Conservation (phyloP, 768 basidiomycete species). For the Boletus patriciae region DNA sequence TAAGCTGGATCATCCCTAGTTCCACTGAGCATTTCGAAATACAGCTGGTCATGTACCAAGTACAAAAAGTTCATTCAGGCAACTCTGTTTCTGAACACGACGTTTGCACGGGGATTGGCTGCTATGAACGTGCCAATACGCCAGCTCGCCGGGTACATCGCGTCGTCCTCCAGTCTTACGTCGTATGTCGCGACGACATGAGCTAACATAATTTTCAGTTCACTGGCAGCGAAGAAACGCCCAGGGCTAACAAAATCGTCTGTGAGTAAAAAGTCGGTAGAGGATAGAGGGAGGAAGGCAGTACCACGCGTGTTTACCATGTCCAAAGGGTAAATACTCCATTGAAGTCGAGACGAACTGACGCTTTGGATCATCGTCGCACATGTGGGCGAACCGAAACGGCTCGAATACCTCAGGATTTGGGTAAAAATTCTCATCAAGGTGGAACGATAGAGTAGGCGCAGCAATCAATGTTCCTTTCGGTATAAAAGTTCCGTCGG, state of each 20-base stretch:
- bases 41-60: too few species aligned
- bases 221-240: conserved; percentile 13
- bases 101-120: not conserved
- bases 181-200: conserved; percentile 13
- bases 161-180: not conserved
- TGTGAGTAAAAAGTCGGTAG: not conserved
- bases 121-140: not conserved
- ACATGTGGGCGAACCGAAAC: conserved; percentile 19
- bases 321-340: conserved; percentile 40
- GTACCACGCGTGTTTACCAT: conserved; percentile 19
- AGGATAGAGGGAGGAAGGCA: not conserved
- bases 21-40: too few species aligned
- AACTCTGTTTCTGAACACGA: not conserved
- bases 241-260: conserved; percentile 5
- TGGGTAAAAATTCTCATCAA: conserved; percentile 25
- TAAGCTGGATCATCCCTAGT: not conserved
- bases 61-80: not conserved
- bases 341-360: conserved; percentile 35
- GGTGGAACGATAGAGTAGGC: conserved; percentile 22
- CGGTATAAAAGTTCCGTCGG: conserved; percentile 40
- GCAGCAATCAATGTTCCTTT: conserved; percentile 30
- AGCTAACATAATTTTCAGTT: conserved; percentile 17
- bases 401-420: conserved; percentile 15
- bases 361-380: conserved; percentile 31
- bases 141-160: not conserved